A percentile compares a stretch with the other conserved stretches of the same genome.
Evolutionary conservation across 805 yeast genomes (phyloP).

Genomic region (Candida alai): DNA sequence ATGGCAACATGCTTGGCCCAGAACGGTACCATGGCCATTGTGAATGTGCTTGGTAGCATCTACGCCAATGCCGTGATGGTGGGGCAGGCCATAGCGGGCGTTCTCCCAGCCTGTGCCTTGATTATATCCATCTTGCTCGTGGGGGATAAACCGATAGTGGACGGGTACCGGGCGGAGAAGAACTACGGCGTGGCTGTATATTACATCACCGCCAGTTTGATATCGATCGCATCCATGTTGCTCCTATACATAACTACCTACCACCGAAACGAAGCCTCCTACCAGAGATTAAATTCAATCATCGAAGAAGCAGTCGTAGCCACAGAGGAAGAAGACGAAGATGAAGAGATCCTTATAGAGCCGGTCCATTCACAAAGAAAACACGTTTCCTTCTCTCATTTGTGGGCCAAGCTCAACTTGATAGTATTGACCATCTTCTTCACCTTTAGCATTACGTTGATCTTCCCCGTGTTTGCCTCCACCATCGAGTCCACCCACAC

Average conservation of each 20-base stretch:
- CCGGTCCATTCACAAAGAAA: slow-evolving; percentile 17
- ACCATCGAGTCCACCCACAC: slow-evolving; percentile 48
- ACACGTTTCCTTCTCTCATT: slow-evolving; percentile 54
- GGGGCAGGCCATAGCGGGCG: slow-evolving; percentile 94
- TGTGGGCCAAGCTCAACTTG: slow-evolving; percentile 60
- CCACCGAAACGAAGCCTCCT: slow-evolving; percentile 21
- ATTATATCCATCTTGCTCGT: slow-evolving; percentile 49
- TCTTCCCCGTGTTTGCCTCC: slow-evolving; percentile 90
- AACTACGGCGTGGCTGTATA: slow-evolving; percentile 43
- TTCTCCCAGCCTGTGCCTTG: slow-evolving; percentile 74
- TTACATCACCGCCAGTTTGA: slow-evolving; percentile 49
- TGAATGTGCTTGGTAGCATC: slow-evolving; percentile 67
- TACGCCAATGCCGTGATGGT: slow-evolving; percentile 90
- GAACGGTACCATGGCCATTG: slow-evolving; percentile 86
- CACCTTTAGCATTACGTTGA: slow-evolving; percentile 68
- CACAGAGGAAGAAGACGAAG: slow-evolving; percentile 9
- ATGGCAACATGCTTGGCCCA: slow-evolving; percentile 81
- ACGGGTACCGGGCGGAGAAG: slow-evolving; percentile 25
- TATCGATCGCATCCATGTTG: slow-evolving; percentile 40
- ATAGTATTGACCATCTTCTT: slow-evolving; percentile 69
- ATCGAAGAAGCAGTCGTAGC: slow-evolving; percentile 3
- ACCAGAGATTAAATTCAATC: slow-evolving; percentile 15
- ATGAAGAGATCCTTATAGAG: slow-evolving; percentile 10
- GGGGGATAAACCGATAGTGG: slow-evolving; percentile 26
- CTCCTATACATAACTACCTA: slow-evolving; percentile 34